Percentiles rank a stretch among this genome's conserved stretches.
Evolutionary conservation across 2,329 filamentous ascomycete species (phyloP).

Genomic region (Periglandula ipomoeae): DNA sequence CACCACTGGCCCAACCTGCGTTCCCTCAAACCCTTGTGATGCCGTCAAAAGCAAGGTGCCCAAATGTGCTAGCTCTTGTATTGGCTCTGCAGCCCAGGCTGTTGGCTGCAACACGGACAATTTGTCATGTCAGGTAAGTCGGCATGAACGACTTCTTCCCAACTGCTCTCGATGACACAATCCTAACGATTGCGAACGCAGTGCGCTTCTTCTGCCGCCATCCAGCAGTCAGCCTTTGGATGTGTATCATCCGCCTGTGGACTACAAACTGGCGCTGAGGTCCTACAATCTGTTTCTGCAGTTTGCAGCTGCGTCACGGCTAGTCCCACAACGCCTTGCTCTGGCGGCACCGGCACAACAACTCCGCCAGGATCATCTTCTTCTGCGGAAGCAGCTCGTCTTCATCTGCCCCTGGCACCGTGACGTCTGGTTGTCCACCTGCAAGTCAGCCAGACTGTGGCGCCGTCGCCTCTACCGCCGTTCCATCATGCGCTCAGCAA

Average conservation of each 20-base stretch:
- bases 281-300: slow-evolving; percentile 13
- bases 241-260: slow-evolving; percentile 17
- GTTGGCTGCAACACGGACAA: slow-evolving; percentile 15
- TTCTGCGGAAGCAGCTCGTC: background rate
- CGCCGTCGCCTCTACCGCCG: slow-evolving; percentile 16
- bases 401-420: background rate
- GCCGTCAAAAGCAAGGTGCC: slow-evolving; percentile 14
- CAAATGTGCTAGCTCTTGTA: slow-evolving; percentile 16
- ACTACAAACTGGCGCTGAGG: slow-evolving; percentile 6
- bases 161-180: background rate
- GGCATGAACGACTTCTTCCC: background rate
- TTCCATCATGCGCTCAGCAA: slow-evolving; percentile 17
- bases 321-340: slow-evolving; percentile 15
- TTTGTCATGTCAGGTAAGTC: slow-evolving; percentile 14
- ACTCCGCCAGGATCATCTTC: slow-evolving; percentile 1
- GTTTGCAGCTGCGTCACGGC: slow-evolving; percentile 17
- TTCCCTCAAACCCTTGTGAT: slow-evolving; percentile 10
- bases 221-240: slow-evolving; percentile 13
- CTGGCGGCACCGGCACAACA: background rate
- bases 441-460: slow-evolving; percentile 14
- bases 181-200: background rate
- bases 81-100: slow-evolving; percentile 17
- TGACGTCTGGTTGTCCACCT: slow-evolving; percentile 8
- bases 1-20: background rate
- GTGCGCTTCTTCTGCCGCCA: slow-evolving; percentile 13